A percentile compares a stretch with the other conserved stretches of the same genome.
Conservation (phyloP, 1,284 basidiomycete species). For the Malassezia cuniculi region DNA sequence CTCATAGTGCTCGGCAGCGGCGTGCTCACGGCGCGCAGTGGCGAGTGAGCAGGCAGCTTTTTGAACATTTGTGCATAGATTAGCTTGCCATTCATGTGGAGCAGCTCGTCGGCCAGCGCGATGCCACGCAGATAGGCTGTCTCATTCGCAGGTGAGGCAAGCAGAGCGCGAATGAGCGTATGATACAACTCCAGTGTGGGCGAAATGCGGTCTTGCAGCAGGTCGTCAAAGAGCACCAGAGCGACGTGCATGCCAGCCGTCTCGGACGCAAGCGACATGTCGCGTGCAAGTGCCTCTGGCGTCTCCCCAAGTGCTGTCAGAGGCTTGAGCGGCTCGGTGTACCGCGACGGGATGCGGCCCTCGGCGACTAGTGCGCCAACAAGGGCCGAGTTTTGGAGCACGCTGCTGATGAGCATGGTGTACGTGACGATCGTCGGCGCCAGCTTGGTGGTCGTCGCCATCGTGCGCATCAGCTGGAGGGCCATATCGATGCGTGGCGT, state of each 20-base stretch:
- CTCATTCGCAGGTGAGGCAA: neutral
- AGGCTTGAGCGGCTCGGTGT: slow-evolving; percentile 5
- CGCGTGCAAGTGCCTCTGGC: slow-evolving; percentile 1
- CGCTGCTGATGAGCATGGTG: slow-evolving; percentile 20
- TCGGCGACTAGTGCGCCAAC: slow-evolving; percentile 13
- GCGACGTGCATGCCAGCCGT: slow-evolving; percentile 17
- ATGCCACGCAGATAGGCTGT: slow-evolving; percentile 3
- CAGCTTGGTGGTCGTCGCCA: slow-evolving; percentile 21
- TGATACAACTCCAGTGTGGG: slow-evolving; percentile 14
- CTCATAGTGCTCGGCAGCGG: slow-evolving; percentile 1
- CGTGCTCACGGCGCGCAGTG: neutral
- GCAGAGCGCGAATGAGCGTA: slow-evolving; percentile 5
- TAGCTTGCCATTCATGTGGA: slow-evolving; percentile 6
- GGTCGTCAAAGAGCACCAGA: slow-evolving; percentile 20
- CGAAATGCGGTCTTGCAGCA: slow-evolving; percentile 14
- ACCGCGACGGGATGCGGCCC: slow-evolving; percentile 9
- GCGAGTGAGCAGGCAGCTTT: neutral
- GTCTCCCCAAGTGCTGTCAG: slow-evolving; percentile 11
- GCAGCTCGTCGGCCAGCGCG: slow-evolving; percentile 8
- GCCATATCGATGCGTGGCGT: slow-evolving; percentile 21
- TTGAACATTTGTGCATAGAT: too few species aligned
- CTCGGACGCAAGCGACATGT: slow-evolving; percentile 4
- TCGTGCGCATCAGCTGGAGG: slow-evolving; percentile 25
- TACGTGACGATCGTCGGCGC: slow-evolving; percentile 28
- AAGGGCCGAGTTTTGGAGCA: slow-evolving; percentile 14